Conservation (phyloP, 2,329 filamentous ascomycete genomes). For the Zasmidium cellare region DNA sequence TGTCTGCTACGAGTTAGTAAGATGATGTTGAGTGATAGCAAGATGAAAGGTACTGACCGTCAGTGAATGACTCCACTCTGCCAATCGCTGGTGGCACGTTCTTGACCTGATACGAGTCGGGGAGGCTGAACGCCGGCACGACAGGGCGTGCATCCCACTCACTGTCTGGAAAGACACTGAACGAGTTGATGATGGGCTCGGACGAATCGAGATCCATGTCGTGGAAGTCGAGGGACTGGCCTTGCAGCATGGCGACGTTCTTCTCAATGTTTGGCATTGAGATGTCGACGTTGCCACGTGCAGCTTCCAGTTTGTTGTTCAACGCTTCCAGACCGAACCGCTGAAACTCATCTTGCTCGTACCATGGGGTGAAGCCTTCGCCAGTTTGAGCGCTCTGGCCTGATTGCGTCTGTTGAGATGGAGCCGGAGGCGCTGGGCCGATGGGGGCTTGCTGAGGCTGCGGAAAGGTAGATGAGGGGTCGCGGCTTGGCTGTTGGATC, state of each 20-base stretch:
- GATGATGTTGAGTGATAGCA: not conserved
- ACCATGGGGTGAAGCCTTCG: conserved; percentile 33
- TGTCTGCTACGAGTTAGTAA: conserved; percentile 52
- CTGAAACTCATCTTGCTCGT: conserved; percentile 61
- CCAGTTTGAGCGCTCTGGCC: conserved; percentile 7
- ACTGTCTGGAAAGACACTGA: conserved; percentile 61
- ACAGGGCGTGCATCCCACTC: conserved; percentile 48
- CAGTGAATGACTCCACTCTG: conserved; percentile 35
- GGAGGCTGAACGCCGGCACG: conserved; percentile 64
- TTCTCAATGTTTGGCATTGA: conserved; percentile 31
- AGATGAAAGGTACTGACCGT: conserved; percentile 26
- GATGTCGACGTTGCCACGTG: conserved; percentile 28
- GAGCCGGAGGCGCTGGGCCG: conserved; percentile 14
- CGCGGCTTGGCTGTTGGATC: conserved; percentile 27
- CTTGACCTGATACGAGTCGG: conserved; percentile 64
- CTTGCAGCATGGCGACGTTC: conserved; percentile 49
- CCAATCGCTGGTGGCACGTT: conserved; percentile 62
- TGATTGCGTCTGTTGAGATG: conserved; percentile 12
- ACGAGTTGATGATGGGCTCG: conserved; percentile 61
- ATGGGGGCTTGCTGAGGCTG: conserved; percentile 9
- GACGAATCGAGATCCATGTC: conserved; percentile 61
- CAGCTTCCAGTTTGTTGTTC: conserved; percentile 48
- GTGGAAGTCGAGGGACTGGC: conserved; percentile 63
- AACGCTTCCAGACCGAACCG: conserved; percentile 61
- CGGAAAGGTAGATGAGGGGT: conserved; percentile 15